phyloP scores from a whole-genome alignment of 306 rosid species.

The Prunus mume region DNA sequence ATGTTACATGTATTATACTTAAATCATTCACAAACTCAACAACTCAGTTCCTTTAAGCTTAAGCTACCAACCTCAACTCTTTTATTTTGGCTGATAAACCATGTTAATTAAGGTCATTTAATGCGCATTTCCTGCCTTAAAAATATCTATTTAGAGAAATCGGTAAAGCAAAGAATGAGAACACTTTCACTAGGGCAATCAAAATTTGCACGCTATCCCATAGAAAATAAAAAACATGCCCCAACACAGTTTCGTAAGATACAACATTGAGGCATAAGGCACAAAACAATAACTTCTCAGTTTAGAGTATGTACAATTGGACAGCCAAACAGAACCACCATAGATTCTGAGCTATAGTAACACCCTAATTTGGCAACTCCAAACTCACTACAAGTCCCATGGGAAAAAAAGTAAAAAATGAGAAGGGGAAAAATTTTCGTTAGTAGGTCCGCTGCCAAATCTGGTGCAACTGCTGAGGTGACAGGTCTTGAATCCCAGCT shows the following conservation, averaged over 20 bases:
- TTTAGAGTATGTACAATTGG: slow-evolving; percentile 56
- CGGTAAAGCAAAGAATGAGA: background rate
- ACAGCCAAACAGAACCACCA: slow-evolving; percentile 31
- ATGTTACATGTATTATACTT: slow-evolving; percentile 28
- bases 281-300: slow-evolving; percentile 13
- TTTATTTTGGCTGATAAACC: background rate
- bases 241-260: slow-evolving; percentile 10
- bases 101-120: background rate
- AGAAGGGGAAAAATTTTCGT: background rate
- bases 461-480: slow-evolving; percentile 41
- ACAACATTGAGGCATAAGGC: slow-evolving; percentile 25
- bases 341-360: slow-evolving; percentile 6
- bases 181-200: background rate
- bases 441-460: slow-evolving; percentile 45
- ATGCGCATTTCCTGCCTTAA: background rate
- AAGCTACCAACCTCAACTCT: slow-evolving; percentile 28
- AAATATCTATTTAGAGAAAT: background rate
- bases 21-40: slow-evolving; percentile 13
- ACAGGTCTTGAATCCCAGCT: slow-evolving; percentile 27
- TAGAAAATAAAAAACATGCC: slow-evolving; percentile 15
- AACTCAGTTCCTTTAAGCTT: slow-evolving; percentile 3
- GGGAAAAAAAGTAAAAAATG: background rate
- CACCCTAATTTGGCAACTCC: slow-evolving; percentile 34
- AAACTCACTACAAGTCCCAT: slow-evolving; percentile 28
- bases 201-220: slow-evolving; percentile 11